Conservation (phyloP, 805 yeast genomes). For the Suhomyces sp. region DNA sequence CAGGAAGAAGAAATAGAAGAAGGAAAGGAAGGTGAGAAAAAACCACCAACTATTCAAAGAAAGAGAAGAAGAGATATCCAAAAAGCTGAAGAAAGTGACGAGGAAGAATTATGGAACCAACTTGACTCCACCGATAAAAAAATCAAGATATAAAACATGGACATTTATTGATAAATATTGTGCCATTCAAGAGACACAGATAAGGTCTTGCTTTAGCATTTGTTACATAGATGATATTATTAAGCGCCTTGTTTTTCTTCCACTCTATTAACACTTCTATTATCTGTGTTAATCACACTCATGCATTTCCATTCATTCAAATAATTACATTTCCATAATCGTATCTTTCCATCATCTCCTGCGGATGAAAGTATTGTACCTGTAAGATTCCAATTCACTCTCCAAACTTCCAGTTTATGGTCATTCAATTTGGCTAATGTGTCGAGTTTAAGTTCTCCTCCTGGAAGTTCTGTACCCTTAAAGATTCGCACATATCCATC, state of each 20-base stretch:
- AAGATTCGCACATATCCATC: constrained; percentile 90
- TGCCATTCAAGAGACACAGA: no score
- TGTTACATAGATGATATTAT: no score
- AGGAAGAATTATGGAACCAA: constrained; percentile 41
- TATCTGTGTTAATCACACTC: constrained; percentile 56
- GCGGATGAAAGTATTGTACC: constrained; percentile 91
- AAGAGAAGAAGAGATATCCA: constrained; percentile 26
- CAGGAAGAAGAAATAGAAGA: constrained; percentile 33
- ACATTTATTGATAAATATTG: no score
- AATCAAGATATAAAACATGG: constrained; percentile 36
- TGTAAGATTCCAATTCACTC: constrained; percentile 91
- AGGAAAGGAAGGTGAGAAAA: constrained; percentile 12
- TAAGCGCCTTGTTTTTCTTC: no score
- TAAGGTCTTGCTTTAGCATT: no score
- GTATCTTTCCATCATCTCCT: constrained; percentile 91
- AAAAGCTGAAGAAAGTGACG: constrained; percentile 29
- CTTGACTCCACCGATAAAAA: constrained; percentile 34
- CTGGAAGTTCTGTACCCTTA: constrained; percentile 55
- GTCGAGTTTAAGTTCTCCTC: constrained; percentile 47
- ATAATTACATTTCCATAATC: constrained; percentile 89
- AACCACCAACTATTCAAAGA: constrained; percentile 9
- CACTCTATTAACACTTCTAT: no score
- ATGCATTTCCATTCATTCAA: constrained; percentile 86
- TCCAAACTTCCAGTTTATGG: constrained; percentile 91
- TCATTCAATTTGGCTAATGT: constrained; percentile 67